Percentiles rank a stretch among this genome's conserved stretches.
These are phyloP conservation scores for Sporothrix pseudoabietina DNA, from an alignment of 2,329 filamentous ascomycete species.

Conservation along the genomic window DNA sequence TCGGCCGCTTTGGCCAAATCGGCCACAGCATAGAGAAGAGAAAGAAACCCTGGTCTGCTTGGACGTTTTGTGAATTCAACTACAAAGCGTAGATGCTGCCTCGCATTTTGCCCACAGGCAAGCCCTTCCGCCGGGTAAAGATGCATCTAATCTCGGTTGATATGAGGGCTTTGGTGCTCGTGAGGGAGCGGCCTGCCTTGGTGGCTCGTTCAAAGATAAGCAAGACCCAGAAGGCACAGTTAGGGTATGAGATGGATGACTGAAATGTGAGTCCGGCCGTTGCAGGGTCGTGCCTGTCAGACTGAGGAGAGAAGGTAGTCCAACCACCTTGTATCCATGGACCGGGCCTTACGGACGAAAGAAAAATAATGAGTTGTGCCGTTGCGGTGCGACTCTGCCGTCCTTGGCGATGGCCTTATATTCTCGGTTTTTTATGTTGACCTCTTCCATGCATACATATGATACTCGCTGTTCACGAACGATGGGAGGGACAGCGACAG, in stretches of 20 bases:
- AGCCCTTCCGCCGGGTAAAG: constrained; percentile 9
- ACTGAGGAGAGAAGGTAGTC: neutral
- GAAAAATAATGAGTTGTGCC: neutral
- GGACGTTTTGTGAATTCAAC: neutral
- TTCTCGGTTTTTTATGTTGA: neutral
- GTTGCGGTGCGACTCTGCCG: constrained; percentile 28
- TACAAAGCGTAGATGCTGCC: neutral
- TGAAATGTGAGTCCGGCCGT: constrained; percentile 11
- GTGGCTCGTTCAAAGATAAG: neutral
- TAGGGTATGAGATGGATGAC: neutral
- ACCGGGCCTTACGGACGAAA: constrained; percentile 29
- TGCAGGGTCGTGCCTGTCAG: constrained; percentile 13
- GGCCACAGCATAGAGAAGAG: neutral
- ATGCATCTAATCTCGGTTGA: neutral
- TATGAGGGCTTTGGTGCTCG: neutral
- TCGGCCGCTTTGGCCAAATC: constrained; percentile 11
- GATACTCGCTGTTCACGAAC: neutral
- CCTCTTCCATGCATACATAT: neutral
- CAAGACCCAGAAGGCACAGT: neutral
- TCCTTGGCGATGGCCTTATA: neutral
- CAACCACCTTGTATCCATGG: constrained; percentile 6
- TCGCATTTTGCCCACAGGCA: neutral
- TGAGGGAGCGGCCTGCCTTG: neutral
- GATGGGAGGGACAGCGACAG: neutral
- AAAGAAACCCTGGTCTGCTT: neutral